Evolutionary conservation across 2,329 filamentous ascomycete genomes (phyloP), one percentile per base, ranked within the genome.

Genomic region (Epichloe gansuensis): DNA sequence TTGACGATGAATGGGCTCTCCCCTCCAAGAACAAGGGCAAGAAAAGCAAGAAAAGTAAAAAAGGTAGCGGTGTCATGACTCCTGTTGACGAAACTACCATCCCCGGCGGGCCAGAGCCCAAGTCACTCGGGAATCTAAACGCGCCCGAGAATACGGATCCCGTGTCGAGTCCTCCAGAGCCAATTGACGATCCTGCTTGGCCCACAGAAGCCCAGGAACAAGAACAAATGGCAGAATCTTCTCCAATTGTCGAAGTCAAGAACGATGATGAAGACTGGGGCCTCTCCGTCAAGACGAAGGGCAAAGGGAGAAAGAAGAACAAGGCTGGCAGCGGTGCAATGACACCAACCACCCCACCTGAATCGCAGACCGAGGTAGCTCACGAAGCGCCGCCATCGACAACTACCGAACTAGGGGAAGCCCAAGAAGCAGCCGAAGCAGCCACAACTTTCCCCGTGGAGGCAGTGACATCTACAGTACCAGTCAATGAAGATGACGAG

Each of bases 261-360:
- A 52, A 49, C 42, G 53, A 57, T 21, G 17, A 39, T 12, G 57
- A 58, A 36, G 60, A 61, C 27, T 62, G 59, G 55, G 64, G 66
- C 7, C 56, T 64, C 39, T 64, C 70, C 48, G 60, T 61, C 52
- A 72, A 69, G 55, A 73, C 69, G 55, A 76, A 74, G 56, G 70
- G 64, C 51, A 67, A 66, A 59, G 68, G 67, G 61, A 68, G 59
- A 64, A 70, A 66, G 57, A 61, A 65, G 53, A 40, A 39, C 25
- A 56, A 52, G 35, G n/a, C 48, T 21, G 53, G 47, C n/a, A 52
- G 51, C 21, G 44, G 51, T 50, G 41, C 49, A 27, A 50, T 50
- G 12, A 50, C 46, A 34, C 48, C 51, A 15, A 53, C 6, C 25
- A 50, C 49, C 49, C 41, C 47, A 23, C 40, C 44, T 23, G 55